These are phyloP conservation scores for Metroxylon sagu DNA, from an alignment of 176 grass and related monocot species.

Conservation along the genomic window DNA sequence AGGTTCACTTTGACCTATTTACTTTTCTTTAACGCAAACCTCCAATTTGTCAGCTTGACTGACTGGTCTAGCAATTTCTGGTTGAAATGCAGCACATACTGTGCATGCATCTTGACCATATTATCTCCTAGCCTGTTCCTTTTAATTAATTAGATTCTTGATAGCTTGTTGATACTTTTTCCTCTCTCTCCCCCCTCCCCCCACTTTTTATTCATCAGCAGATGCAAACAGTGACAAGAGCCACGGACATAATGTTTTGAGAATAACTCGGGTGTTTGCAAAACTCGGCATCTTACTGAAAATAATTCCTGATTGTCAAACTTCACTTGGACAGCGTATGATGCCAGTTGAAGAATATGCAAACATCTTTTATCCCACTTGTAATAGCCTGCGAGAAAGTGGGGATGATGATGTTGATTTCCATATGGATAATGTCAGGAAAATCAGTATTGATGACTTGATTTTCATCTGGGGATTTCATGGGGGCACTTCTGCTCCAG, in stretches of 20 bases:
- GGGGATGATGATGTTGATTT: constrained; percentile 29
- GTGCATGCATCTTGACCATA: too few relatives aligned
- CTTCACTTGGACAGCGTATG: constrained; percentile 12
- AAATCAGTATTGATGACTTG: constrained; percentile 37
- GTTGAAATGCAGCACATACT: too few relatives aligned
- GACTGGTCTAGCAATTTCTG: too few relatives aligned
- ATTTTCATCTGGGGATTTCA: constrained; percentile 73
- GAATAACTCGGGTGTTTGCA: constrained; percentile 72
- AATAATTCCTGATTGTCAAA: constrained; percentile 28
- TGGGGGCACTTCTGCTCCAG: constrained; percentile 20
- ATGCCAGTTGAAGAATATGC: constrained; percentile 49
- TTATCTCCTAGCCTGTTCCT: too few relatives aligned
- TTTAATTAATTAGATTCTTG: too few relatives aligned
- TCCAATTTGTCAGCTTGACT: too few relatives aligned
- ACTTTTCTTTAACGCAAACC: too few relatives aligned
- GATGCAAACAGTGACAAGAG: constrained; percentile 31
- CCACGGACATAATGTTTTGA: constrained; percentile 65
- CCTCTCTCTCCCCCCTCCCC: not conserved
- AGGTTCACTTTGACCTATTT: too few relatives aligned
- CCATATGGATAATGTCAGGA: constrained; percentile 20
- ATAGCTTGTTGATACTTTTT: constrained; percentile 4
- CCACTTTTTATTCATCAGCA: constrained; percentile 28
- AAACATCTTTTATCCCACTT: constrained; percentile 62
- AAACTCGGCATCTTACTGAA: constrained; percentile 51
- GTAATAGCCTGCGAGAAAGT: constrained; percentile 23